These are phyloP conservation scores for Allantophomopsis cytisporea DNA, from an alignment of 2,329 filamentous ascomycete genomes.

Conservation along the genomic window DNA sequence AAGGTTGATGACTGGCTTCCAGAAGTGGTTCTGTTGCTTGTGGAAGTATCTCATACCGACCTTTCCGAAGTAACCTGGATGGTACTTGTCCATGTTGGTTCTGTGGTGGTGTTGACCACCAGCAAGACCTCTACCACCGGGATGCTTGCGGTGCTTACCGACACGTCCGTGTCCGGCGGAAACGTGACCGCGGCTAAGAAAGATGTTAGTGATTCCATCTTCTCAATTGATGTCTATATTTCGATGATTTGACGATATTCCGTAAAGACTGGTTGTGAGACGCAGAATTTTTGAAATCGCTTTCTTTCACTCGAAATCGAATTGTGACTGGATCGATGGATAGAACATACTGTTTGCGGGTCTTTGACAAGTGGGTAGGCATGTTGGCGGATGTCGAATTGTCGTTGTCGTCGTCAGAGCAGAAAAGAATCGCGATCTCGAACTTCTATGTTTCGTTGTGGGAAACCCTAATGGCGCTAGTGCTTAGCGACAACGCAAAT, in stretches of 20 bases:
- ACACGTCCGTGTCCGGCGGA: constrained; percentile 96
- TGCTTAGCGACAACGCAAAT: not conserved
- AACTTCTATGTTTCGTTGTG: no score
- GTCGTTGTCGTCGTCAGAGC: constrained; percentile 8
- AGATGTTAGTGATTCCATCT: constrained; percentile 15
- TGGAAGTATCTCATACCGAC: constrained; percentile 95
- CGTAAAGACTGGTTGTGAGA: no score
- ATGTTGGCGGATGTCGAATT: constrained; percentile 20
- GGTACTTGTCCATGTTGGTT: constrained; percentile 86
- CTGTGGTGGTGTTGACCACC: constrained; percentile 99
- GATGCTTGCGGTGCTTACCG: constrained; percentile 96
- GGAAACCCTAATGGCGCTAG: no score
- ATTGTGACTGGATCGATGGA: not conserved
- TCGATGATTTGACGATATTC: no score
- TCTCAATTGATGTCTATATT: not conserved
- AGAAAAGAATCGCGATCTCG: no score
- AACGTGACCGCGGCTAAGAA: constrained; percentile 80
- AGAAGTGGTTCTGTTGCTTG: constrained; percentile 89
- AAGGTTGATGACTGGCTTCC: constrained; percentile 97
- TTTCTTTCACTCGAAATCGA: not conserved
- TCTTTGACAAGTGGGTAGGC: constrained; percentile 66
- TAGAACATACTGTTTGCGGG: constrained; percentile 59
- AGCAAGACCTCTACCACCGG: constrained; percentile 74
- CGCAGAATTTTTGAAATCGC: no score
- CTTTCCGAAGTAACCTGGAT: constrained; percentile 99